A percentile compares a stretch with the other conserved stretches of the same genome.
Conservation (phyloP, 352 stramenopile genomes). For the Phytophthora pluvialis region DNA sequence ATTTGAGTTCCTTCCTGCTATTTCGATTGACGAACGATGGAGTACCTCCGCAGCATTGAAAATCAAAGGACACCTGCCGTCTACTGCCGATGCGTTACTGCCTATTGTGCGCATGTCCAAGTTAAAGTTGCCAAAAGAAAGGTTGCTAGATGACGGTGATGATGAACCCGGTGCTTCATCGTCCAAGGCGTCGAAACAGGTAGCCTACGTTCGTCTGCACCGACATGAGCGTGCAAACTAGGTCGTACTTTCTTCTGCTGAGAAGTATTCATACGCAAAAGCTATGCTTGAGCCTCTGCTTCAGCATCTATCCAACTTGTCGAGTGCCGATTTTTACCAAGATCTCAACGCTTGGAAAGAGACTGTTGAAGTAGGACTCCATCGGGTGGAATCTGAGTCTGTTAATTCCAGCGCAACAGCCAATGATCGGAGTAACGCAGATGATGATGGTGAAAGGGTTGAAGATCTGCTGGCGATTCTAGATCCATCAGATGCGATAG, state of each 20-base stretch:
- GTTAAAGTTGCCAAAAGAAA: not conserved
- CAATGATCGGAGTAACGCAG: too few relatives aligned
- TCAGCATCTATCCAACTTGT: conserved; percentile 12
- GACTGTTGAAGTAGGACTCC: conserved; percentile 3
- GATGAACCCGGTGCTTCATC: too few relatives aligned
- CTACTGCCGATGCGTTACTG: too few relatives aligned
- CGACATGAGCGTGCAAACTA: conserved; percentile 12
- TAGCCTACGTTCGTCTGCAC: not conserved
- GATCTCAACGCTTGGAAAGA: conserved; percentile 16
- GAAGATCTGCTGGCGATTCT: too few relatives aligned
- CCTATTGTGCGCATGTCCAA: too few relatives aligned
- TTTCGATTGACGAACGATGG: conserved; percentile 1
- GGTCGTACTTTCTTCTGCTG: conserved; percentile 10
- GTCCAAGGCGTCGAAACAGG: too few relatives aligned
- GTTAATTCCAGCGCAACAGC: too few relatives aligned
- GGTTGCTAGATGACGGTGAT: too few relatives aligned
- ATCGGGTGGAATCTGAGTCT: not conserved
- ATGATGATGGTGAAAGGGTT: not conserved
- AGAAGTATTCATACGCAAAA: conserved; percentile 19
- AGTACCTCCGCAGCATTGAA: too few relatives aligned
- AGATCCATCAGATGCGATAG: not conserved
- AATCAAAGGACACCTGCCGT: not conserved
- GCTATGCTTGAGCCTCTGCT: conserved; percentile 17
- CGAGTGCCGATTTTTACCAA: conserved; percentile 18
- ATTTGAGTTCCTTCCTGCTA: not conserved